Evolutionary conservation across 306 rosid genomes (phyloP), one percentile per base, ranked within the genome.

Genomic region (Vachellia collinsii): DNA sequence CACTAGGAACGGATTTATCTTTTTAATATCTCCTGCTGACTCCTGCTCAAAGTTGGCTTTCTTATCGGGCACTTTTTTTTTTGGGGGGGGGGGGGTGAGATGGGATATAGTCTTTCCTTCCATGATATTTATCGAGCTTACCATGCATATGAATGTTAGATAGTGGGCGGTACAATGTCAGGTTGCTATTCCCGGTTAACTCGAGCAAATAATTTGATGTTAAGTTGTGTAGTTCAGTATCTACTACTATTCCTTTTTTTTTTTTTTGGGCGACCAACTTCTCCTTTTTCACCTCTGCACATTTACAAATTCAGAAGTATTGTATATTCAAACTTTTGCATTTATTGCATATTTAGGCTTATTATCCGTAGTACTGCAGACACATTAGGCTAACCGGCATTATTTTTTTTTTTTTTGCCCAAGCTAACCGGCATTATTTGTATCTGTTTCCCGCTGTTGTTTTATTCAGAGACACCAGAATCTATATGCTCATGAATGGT

Each of bases 261-360:
- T 29, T 51, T 19, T 29, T 54, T n/a, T 6, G 11, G 10, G 10
- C 59, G 23, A 17, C 59, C 59, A 29, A 29, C 34, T 29, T 7
- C 25, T 53, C 23, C 22, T 54, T n/a, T 48, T 54, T 54, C 25
- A 54, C 61, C 25, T n/a, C 61, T 54, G 61, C n/a, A 17, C 19
- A 8, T 17, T 54, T 19, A 59, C 64, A 23, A 22, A 23, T 59
- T 59, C 65, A 22, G 16, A 54, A 51, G 58, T 51, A 16, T 17
- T 51, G 54, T 51, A 51, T 54, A 2, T 62, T 50, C 63, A 29
- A 23, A 11, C 59, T 76, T 39, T 5, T 59, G 72, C 19, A 44
- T 58, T 71, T 44, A 61, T 72, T 7, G 41, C 83, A 39, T 73
- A 73, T 37, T 47, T 72, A 13, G 69, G 74, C 74, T 6, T 61